These are phyloP conservation scores for Silene latifolia DNA, from an alignment of 148 eudicot species.

Conservation along the genomic window DNA sequence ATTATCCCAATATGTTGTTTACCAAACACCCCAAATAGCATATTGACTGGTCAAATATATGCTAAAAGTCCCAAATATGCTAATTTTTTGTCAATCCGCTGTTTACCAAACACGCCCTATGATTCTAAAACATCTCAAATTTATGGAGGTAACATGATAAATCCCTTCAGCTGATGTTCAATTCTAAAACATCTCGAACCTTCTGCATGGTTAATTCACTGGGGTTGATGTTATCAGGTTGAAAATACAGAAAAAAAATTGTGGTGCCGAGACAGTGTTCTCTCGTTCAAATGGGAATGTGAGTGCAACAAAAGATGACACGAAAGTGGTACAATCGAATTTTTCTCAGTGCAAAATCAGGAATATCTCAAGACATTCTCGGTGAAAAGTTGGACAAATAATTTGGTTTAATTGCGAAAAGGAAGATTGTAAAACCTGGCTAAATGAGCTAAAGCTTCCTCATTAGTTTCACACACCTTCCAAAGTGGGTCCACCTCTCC, in stretches of 20 bases:
- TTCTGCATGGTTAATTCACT: neutral
- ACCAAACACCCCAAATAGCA: no score
- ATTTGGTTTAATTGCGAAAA: slow-evolving; percentile 10
- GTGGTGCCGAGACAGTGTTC: neutral
- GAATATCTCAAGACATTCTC: slow-evolving; percentile 2
- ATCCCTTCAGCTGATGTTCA: no score
- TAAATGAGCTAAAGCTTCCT: slow-evolving; percentile 63
- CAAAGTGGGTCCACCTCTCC: slow-evolving; percentile 75
- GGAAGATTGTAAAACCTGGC: slow-evolving; percentile 54
- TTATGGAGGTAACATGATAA: neutral
- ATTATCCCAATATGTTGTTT: no score
- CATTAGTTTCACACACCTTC: slow-evolving; percentile 69
- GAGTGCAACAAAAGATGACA: no score
- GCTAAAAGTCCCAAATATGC: no score
- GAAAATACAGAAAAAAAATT: neutral
- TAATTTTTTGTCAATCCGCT: no score
- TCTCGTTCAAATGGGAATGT: no score
- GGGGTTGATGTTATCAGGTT: neutral
- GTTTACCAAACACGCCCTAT: no score
- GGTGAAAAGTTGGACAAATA: slow-evolving; percentile 10
- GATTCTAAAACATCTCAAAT: neutral
- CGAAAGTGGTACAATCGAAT: neutral
- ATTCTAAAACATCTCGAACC: no score
- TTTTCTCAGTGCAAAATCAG: neutral
- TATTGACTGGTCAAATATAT: no score